Percentiles rank a stretch among this genome's conserved stretches.
These are phyloP conservation scores for Rhododendron ovatum DNA, from an alignment of 148 eudicot species.

Conservation along the genomic window DNA sequence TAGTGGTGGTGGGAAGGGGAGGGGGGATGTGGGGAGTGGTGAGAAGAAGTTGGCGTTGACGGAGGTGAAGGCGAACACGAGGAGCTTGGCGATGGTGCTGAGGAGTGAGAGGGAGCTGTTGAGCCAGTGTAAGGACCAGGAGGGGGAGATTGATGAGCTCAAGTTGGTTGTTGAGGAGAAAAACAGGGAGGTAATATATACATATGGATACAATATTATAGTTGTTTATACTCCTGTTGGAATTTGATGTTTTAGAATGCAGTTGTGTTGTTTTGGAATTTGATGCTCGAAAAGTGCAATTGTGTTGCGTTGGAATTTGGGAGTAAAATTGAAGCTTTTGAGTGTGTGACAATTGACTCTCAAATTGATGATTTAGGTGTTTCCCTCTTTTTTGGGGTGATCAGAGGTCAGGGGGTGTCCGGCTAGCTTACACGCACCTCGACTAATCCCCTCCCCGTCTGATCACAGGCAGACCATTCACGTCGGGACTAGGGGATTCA, in stretches of 20 bases:
- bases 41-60: conserved; percentile 51
- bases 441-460: too few relatives aligned
- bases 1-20: conserved; percentile 30
- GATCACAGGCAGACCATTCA: too few relatives aligned
- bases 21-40: background rate
- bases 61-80: conserved; percentile 74
- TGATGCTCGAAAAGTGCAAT: background rate
- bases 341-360: background rate
- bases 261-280: background rate
- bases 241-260: background rate
- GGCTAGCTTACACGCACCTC: too few relatives aligned
- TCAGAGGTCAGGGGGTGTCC: too few relatives aligned
- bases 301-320: background rate
- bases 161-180: conserved; percentile 47
- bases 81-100: conserved; percentile 78
- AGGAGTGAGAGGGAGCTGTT: conserved; percentile 90
- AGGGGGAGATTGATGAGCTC: conserved; percentile 50
- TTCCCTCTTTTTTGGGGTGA: too few relatives aligned
- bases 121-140: conserved; percentile 57
- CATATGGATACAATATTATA: background rate
- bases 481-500: too few relatives aligned
- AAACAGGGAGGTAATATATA: conserved; percentile 47
- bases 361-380: too few relatives aligned
- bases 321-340: background rate
- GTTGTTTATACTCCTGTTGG: background rate